Percentiles rank a stretch among this genome's conserved stretches.
Evolutionary conservation across 164 flowering plant species (phyloP).

Genomic region (Magnolia officinalis): DNA sequence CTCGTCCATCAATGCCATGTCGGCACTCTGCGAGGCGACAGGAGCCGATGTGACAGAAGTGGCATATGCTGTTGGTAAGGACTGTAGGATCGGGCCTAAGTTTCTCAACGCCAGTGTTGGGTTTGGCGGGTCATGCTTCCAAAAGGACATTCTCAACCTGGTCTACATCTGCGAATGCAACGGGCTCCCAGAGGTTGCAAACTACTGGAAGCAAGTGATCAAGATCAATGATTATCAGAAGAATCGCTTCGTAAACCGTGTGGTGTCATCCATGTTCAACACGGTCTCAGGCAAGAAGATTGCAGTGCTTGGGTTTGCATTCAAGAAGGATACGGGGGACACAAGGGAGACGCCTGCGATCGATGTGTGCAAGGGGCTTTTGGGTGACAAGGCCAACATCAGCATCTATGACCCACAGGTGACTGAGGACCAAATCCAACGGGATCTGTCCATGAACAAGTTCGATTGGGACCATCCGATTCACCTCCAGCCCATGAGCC

Average conservation of each 20-base stretch:
- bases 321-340: constrained; percentile 91
- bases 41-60: constrained; percentile 78
- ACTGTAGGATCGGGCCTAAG: constrained; percentile 77
- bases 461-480: constrained; percentile 74
- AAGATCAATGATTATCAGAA: constrained; percentile 88
- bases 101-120: constrained; percentile 85
- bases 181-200: constrained; percentile 85
- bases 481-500: constrained; percentile 57
- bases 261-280: constrained; percentile 87
- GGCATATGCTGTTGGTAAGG: constrained; percentile 70
- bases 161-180: constrained; percentile 92
- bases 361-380: constrained; percentile 81
- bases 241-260: constrained; percentile 76
- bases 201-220: constrained; percentile 89
- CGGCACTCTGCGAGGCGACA: constrained; percentile 91
- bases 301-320: constrained; percentile 79
- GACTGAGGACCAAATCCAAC: constrained; percentile 60
- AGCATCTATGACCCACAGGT: constrained; percentile 77
- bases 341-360: constrained; percentile 91
- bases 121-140: constrained; percentile 91
- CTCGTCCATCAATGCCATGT: constrained; percentile 91
- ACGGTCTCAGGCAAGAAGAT: constrained; percentile 76
- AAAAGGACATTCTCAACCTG: constrained; percentile 82
- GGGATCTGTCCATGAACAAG: constrained; percentile 59
- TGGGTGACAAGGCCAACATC: constrained; percentile 57